A percentile compares a stretch with the other conserved stretches of the same genome.
phyloP scores from a whole-genome alignment of 2,329 filamentous ascomycete species.

The Ramichloridium luteum region DNA sequence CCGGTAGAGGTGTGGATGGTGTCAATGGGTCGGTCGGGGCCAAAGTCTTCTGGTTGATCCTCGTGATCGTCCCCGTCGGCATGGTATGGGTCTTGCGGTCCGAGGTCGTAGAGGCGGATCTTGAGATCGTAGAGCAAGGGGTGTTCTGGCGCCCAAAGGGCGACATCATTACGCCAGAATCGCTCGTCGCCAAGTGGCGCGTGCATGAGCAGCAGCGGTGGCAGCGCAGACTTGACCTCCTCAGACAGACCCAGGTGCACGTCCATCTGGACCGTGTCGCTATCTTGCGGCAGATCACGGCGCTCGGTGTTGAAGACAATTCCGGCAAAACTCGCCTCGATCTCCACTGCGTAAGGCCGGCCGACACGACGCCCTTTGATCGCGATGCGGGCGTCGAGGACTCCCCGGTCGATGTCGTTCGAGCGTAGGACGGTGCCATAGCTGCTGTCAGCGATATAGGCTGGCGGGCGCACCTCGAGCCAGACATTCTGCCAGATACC shows the following conservation, averaged over 20 bases:
- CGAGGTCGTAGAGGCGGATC: conserved; percentile 39
- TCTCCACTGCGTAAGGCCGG: conserved; percentile 37
- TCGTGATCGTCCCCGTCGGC: too few relatives aligned
- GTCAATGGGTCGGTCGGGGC: conserved; percentile 38
- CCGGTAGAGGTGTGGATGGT: conserved; percentile 48
- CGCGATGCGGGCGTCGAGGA: conserved; percentile 39
- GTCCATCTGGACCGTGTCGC: conserved; percentile 36
- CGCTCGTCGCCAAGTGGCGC: conserved; percentile 28
- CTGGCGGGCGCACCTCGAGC: conserved; percentile 47
- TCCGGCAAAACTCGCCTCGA: conserved; percentile 43
- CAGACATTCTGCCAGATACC: conserved; percentile 67
- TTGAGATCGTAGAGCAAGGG: conserved; percentile 45
- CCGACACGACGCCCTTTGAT: conserved; percentile 39
- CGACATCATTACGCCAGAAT: conserved; percentile 44
- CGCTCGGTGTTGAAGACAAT: conserved; percentile 34
- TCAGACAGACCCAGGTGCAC: conserved; percentile 38
- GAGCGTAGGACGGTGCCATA: conserved; percentile 46
- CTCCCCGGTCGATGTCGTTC: conserved; percentile 41
- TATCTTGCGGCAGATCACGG: conserved; percentile 37
- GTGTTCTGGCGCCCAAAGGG: conserved; percentile 49
- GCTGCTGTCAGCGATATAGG: conserved; percentile 43
- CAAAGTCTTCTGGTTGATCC: too few relatives aligned
- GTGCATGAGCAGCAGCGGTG: conserved; percentile 23
- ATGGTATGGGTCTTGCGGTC: too few relatives aligned
- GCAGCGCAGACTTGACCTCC: conserved; percentile 30